These are phyloP conservation scores for Gleditsia sinensis DNA, from an alignment of 306 rosid species.

Conservation along the genomic window DNA sequence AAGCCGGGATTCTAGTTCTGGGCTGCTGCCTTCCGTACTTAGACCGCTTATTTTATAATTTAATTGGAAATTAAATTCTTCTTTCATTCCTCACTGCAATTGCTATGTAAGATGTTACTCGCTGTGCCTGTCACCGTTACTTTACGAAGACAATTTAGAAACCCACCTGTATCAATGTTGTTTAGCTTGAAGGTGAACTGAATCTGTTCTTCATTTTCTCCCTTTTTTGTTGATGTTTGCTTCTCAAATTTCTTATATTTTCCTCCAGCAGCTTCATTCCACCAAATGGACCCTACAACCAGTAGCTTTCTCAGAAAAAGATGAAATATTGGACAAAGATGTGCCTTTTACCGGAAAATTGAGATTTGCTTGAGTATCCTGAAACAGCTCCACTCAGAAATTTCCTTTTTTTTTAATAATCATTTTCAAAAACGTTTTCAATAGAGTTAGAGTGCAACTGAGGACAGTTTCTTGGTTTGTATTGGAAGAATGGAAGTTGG, in stretches of 20 bases:
- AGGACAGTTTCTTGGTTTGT: neutral
- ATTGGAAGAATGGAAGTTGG: neutral
- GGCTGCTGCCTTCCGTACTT: neutral
- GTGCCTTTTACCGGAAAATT: neutral
- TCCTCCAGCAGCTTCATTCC: neutral
- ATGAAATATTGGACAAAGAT: neutral
- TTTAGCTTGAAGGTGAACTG: neutral
- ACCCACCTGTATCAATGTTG: neutral
- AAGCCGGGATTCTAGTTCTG: neutral
- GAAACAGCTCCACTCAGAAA: neutral
- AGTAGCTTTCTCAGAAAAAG: neutral
- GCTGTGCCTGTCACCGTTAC: neutral
- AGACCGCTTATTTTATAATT: too few relatives aligned
- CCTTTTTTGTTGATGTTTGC: neutral
- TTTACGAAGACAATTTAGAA: neutral
- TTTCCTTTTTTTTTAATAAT: neutral
- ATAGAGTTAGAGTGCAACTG: neutral
- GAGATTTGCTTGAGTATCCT: neutral
- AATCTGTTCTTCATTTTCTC: neutral
- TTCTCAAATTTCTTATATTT: neutral
- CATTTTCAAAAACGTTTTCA: neutral
- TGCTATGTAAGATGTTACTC: neutral
- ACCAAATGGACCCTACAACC: neutral
- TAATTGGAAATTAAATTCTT: too few relatives aligned
- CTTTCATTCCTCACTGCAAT: neutral